Percentiles rank a stretch among this genome's conserved stretches.
Evolutionary conservation across 306 rosid species (phyloP).

Genomic region (Astragalus membranaceus): DNA sequence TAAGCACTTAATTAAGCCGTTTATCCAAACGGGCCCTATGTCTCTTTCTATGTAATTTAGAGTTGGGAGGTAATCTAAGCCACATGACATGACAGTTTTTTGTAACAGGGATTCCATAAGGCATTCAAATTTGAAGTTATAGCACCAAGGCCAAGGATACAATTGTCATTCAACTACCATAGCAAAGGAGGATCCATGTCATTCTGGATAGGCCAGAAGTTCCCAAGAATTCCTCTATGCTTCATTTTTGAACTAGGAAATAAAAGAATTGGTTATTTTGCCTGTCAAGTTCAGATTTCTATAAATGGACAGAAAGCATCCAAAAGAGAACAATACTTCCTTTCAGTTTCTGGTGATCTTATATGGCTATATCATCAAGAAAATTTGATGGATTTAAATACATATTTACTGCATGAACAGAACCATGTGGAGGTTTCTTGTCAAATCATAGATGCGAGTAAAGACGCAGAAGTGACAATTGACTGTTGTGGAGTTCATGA

Average conservation of each 20-base stretch:
- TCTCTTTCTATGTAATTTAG: conserved; percentile 10
- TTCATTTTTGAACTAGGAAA: too few relatives aligned
- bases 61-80: conserved; percentile 2
- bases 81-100: neutral
- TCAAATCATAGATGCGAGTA: neutral
- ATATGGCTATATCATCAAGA: conserved; percentile 22
- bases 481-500: conserved; percentile 14
- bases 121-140: too few relatives aligned
- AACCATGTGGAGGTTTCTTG: conserved; percentile 26
- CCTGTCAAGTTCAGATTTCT: conserved; percentile 4
- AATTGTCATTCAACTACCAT: too few relatives aligned
- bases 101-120: too few relatives aligned
- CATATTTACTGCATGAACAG: conserved; percentile 23
- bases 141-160: too few relatives aligned
- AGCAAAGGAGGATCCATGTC: too few relatives aligned
- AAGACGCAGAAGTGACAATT: conserved; percentile 3
- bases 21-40: too few relatives aligned
- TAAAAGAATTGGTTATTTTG: neutral
- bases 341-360: conserved; percentile 16
- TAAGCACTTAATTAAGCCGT: too few relatives aligned
- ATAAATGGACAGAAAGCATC: conserved; percentile 24
- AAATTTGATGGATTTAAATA: conserved; percentile 21
- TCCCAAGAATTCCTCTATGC: too few relatives aligned
- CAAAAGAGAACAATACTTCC: conserved; percentile 10
- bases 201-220: too few relatives aligned